Evolutionary conservation across 192 early-diverging fungal species (phyloP), one percentile per base, ranked within the genome.

Genomic region (Backusella liffmaniae): DNA sequence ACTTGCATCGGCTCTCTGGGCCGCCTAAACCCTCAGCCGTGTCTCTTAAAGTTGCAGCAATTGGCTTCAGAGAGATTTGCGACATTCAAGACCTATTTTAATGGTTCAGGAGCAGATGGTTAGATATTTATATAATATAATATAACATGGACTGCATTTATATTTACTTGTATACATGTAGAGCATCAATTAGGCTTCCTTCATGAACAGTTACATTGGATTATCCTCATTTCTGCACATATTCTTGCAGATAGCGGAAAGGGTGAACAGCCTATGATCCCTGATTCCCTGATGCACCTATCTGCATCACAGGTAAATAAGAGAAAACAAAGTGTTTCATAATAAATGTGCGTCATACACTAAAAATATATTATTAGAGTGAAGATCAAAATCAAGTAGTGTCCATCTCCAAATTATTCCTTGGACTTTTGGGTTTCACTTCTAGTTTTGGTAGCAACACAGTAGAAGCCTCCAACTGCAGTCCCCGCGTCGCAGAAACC

Each of bases 161-260:
- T 32, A 32, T 32, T 32, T 32, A 32, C 2, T 32, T 32, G 2
- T 32, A 26, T 3, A 2, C 3, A 32, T 32, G 39, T 76, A 53
- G 81, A 68, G 36, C 44, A 59, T 21, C 46, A 59, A 68, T 68
- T 80, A 26, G 70, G 70, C 26, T 79, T 78, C 36, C 66, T 93
- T 34, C 80, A 88, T 42, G 94, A 95, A 72, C 86, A 90, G 34
- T 34, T 92, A 23, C 91, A 95, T 82, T 95, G 94, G 94, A 71
- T 93, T 5, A 83, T 91, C 0, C 77, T 95, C 6, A 89, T 95
- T 32, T 72, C 84, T 34, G 92, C 86, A 18, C 89, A 89, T 75
- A 72, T 94, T 2, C 77, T 95, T 62, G 90, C 91, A 5, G 91
- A 94, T 74, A 70, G 87, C n/a, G 89, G 82, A 12, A 67, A 84